Evolutionary conservation across 208 protist species (phyloP).

Genomic region (Crithidia bombi): DNA sequence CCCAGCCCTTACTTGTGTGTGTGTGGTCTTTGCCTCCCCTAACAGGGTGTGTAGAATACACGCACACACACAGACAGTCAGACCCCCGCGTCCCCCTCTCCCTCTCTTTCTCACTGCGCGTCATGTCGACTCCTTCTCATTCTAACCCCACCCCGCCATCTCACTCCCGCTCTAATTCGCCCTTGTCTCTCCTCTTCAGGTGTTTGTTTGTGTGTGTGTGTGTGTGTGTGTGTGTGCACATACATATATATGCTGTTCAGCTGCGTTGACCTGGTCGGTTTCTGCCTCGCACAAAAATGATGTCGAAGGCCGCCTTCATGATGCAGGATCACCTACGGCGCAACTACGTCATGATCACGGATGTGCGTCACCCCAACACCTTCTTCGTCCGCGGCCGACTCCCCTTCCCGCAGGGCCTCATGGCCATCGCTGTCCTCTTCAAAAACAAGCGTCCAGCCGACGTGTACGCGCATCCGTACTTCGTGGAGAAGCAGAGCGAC

Average conservation of each 20-base stretch:
- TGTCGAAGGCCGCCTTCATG: slow-evolving; percentile 82
- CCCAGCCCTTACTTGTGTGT: too few relatives aligned
- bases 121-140: too few relatives aligned
- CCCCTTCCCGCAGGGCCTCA: slow-evolving; percentile 73
- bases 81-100: too few relatives aligned
- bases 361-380: slow-evolving; percentile 51
- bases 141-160: neutral
- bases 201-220: too few relatives aligned
- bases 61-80: too few relatives aligned
- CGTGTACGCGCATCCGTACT: slow-evolving; percentile 87
- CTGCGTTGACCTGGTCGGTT: neutral
- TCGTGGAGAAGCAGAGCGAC: slow-evolving; percentile 89
- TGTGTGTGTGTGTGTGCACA: too few relatives aligned
- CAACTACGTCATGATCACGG: slow-evolving; percentile 67
- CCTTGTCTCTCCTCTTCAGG: neutral
- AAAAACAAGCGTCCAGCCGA: slow-evolving; percentile 61
- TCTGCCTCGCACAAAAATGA: slow-evolving; percentile 46
- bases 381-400: slow-evolving; percentile 78
- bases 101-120: too few relatives aligned
- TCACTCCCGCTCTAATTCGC: neutral
- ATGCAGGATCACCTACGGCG: slow-evolving; percentile 85
- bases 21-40: too few relatives aligned
- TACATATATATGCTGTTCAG: too few relatives aligned
- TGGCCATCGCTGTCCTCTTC: slow-evolving; percentile 64
- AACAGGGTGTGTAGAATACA: too few relatives aligned